These are phyloP conservation scores for Albugo candida DNA, from an alignment of 352 stramenopile genomes.

Conservation along the genomic window DNA sequence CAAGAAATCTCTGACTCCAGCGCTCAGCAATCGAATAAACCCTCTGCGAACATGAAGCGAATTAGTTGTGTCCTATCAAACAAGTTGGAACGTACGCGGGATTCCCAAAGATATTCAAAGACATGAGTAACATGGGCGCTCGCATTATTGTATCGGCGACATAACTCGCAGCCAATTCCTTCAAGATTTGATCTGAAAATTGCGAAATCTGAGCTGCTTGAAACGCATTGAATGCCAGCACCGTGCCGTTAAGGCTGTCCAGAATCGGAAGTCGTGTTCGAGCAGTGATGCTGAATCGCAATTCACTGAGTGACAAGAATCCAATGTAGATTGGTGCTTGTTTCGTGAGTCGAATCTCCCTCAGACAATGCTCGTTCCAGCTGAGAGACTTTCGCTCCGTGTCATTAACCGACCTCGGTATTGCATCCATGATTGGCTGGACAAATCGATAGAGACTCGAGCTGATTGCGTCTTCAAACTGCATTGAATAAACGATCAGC, in stretches of 20 bases:
- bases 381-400: constrained; percentile 4
- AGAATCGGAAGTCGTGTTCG: constrained; percentile 57
- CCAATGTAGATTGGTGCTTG: constrained; percentile 48
- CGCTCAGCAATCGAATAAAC: constrained; percentile 49
- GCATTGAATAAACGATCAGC: not conserved
- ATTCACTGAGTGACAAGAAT: constrained; percentile 23
- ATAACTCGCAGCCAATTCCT: constrained; percentile 68
- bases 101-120: constrained; percentile 70
- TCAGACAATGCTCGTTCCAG: not conserved
- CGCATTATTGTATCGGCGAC: constrained; percentile 62
- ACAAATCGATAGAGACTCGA: constrained; percentile 6
- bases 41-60: constrained; percentile 16
- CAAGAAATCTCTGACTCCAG: constrained; percentile 52
- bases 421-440: constrained; percentile 6
- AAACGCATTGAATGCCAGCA: constrained; percentile 29
- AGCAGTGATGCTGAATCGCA: constrained; percentile 52
- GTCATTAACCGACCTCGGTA: not conserved
- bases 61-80: not conserved
- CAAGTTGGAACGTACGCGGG: constrained; percentile 38
- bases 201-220: constrained; percentile 51
- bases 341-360: constrained; percentile 13
- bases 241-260: constrained; percentile 66
- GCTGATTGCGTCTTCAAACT: constrained; percentile 15
- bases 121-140: constrained; percentile 63
- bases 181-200: constrained; percentile 53